Evolutionary conservation across 768 basidiomycete genomes (phyloP).

Genomic region (Mycena galopus): DNA sequence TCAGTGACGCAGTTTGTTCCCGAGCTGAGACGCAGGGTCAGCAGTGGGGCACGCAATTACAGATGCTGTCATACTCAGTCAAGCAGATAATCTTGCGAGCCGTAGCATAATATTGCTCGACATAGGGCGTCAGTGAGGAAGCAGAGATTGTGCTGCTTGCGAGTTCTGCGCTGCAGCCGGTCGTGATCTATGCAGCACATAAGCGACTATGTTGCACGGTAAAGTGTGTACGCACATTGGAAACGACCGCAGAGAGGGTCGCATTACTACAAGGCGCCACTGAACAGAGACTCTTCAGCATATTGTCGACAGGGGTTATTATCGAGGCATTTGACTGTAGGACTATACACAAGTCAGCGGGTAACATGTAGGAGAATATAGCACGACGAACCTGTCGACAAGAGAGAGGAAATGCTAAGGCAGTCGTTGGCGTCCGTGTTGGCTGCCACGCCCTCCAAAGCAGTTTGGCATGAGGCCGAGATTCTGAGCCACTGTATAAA

Average conservation of each 20-base stretch:
- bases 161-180: conserved; percentile 59
- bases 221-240: conserved; percentile 47
- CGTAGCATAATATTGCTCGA: conserved; percentile 70
- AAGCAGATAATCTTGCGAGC: conserved; percentile 70
- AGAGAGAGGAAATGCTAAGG: conserved; percentile 26
- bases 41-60: background rate
- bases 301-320: conserved; percentile 58
- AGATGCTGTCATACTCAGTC: conserved; percentile 65
- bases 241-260: conserved; percentile 59
- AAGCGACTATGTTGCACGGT: conserved; percentile 16
- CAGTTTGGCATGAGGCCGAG: conserved; percentile 26
- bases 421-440: conserved; percentile 33
- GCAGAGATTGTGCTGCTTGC: conserved; percentile 41
- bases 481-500: background rate
- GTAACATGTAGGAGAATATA: too few species aligned
- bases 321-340: conserved; percentile 46
- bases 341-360: too few species aligned
- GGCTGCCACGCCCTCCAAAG: conserved; percentile 17
- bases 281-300: conserved; percentile 65
- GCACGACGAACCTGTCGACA: too few species aligned
- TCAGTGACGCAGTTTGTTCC: conserved; percentile 68
- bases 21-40: conserved; percentile 43
- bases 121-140: conserved; percentile 47
- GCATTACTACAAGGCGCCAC: conserved; percentile 62
- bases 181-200: conserved; percentile 26